Evolutionary conservation across 257 asterid species (phyloP).

Genomic region (Nyctanthes arbortristis): DNA sequence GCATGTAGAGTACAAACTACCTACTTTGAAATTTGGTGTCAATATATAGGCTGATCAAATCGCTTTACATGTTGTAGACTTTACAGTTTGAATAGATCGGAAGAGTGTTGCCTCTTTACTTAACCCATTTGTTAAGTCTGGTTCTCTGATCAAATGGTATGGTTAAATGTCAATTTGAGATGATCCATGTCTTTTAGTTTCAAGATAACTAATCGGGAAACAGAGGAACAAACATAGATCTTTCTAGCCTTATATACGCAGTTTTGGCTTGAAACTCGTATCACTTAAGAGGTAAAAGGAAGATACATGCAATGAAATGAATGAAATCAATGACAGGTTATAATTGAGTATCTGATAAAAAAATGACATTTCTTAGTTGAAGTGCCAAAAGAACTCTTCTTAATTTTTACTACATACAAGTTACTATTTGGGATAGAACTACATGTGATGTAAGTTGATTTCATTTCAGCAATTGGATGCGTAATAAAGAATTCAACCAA

Average conservation of each 20-base stretch:
- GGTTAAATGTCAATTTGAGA: background rate
- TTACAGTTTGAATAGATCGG: background rate
- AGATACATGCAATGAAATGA: background rate
- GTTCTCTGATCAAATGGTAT: background rate
- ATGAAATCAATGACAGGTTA: background rate
- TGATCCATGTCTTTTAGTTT: background rate
- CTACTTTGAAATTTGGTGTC: background rate
- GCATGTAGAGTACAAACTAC: background rate
- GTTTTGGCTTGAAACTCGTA: background rate
- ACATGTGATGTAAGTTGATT: background rate
- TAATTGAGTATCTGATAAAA: too few species aligned
- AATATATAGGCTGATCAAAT: background rate
- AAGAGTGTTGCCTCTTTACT: background rate
- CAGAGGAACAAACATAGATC: background rate
- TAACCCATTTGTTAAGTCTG: background rate
- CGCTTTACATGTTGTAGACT: background rate
- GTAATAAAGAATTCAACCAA: background rate
- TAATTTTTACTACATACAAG: too few species aligned
- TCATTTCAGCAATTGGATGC: conserved; percentile 29
- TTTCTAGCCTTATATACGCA: background rate
- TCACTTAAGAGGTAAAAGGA: background rate
- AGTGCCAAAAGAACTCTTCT: too few species aligned
- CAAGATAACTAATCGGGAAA: background rate
- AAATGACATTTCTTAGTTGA: background rate
- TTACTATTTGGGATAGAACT: background rate